Percentiles rank a stretch among this genome's conserved stretches.
These are phyloP conservation scores for Fraxinus greggii DNA, from an alignment of 305 asterid genomes.

Conservation along the genomic window DNA sequence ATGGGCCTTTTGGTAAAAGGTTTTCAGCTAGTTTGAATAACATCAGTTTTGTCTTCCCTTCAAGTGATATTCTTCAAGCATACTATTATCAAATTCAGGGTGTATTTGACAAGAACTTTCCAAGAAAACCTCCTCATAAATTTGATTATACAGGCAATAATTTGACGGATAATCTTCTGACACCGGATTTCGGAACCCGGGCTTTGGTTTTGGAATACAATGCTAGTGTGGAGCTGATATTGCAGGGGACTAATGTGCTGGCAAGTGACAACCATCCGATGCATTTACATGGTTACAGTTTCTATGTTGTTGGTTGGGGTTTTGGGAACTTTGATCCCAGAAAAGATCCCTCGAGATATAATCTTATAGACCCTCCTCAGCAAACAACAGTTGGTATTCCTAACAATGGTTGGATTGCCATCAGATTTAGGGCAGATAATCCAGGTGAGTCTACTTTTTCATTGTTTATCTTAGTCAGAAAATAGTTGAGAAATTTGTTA, in stretches of 20 bases:
- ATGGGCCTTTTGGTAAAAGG: constrained; percentile 42
- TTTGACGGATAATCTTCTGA: constrained; percentile 19
- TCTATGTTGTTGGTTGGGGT: constrained; percentile 52
- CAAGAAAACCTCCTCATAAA: constrained; percentile 25
- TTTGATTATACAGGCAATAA: constrained; percentile 39
- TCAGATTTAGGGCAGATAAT: constrained; percentile 46
- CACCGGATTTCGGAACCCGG: constrained; percentile 38
- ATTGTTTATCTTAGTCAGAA: background rate
- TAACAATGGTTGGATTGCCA: constrained; percentile 46
- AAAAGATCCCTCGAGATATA: constrained; percentile 28
- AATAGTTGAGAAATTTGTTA: background rate
- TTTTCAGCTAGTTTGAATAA: constrained; percentile 47
- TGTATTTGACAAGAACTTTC: constrained; percentile 30
- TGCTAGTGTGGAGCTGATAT: constrained; percentile 44
- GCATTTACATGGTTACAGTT: constrained; percentile 48
- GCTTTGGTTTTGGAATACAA: constrained; percentile 39
- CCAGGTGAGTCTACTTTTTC: constrained; percentile 32
- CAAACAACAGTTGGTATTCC: constrained; percentile 44
- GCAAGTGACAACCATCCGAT: constrained; percentile 50
- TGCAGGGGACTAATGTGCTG: constrained; percentile 45
- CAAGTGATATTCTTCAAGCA: constrained; percentile 30
- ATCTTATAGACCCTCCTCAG: constrained; percentile 46
- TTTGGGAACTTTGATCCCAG: constrained; percentile 42
- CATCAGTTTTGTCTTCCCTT: constrained; percentile 34
- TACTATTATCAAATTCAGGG: constrained; percentile 26